A percentile compares a stretch with the other conserved stretches of the same genome.
Evolutionary conservation across 2,329 filamentous ascomycete genomes (phyloP).

Genomic region (Sclerotinia glacialis): DNA sequence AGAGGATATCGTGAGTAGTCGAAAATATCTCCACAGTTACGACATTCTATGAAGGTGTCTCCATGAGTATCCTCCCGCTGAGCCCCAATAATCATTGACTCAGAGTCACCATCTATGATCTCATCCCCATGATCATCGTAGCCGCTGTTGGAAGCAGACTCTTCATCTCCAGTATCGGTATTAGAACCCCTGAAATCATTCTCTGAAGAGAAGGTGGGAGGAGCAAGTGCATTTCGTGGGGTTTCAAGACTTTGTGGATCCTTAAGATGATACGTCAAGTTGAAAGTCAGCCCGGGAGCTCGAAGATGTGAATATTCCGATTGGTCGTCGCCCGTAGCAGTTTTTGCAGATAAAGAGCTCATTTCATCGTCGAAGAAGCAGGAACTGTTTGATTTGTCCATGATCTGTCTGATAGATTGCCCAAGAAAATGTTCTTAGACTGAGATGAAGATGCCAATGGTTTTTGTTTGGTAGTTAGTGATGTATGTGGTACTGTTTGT

Average conservation of each 20-base stretch:
- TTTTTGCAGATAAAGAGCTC: background rate
- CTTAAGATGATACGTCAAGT: background rate
- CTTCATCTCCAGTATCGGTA: background rate
- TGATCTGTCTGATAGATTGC: background rate
- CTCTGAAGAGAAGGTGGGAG: background rate
- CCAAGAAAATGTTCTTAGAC: background rate
- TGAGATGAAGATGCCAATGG: background rate
- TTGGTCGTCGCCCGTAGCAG: background rate
- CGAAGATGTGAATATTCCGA: background rate
- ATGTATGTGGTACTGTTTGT: background rate
- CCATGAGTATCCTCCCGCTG: conserved; percentile 1
- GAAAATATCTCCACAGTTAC: background rate
- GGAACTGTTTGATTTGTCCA: background rate
- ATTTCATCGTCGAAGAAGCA: background rate
- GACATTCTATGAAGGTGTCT: background rate
- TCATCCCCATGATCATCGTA: background rate
- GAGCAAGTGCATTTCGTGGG: background rate
- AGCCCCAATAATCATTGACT: background rate
- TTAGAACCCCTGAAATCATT: too few relatives aligned
- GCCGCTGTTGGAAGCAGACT: background rate
- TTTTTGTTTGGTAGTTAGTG: background rate
- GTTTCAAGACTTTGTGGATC: background rate
- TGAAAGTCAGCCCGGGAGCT: background rate
- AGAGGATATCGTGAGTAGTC: background rate
- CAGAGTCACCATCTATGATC: background rate